Base-by-base conservation (phyloP, 2,329 filamentous ascomycete species). In the Lachnellula subtilissima region DNA sequence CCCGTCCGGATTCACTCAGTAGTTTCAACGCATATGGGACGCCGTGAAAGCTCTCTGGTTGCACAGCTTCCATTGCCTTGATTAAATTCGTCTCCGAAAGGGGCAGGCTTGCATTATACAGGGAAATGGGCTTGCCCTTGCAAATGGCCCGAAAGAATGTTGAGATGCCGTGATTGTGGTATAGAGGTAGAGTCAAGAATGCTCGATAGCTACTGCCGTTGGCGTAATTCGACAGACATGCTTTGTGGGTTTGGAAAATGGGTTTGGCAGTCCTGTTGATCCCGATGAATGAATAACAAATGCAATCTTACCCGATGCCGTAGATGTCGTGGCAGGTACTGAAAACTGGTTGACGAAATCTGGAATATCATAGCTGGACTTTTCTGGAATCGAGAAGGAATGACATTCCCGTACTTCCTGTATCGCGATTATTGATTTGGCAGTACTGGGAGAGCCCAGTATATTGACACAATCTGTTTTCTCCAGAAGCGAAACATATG, bases 11-110 rank as follows among this genome's bases (percentile, higher is more conserved):
- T 64, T 88, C 85, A 0, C 78, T 77, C 1, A 88, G 72, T 0
- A 88, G 70, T 64, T 87, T 86, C 14, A 88, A 68, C 0, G 81
- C 78, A 59, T 86, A 87, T 0, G 85, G 84, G 0, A 87, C 84
- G 3, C 75, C 77, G 55, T 84, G 78, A 42, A 87, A 78, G 14
- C 81, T 77, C 52, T 86, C 75, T 1, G 80, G 74, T 22, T 74
- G 57, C 57, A 75, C 66, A 5, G 65, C 65, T 7, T 69, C 61
- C 58, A 82, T 72, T 14, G 75, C 75, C 4, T 69, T 64, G 3
- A 79, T 65, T 2, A 84, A 68, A 9, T 75, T 70, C n/a, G 74
- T 70, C 2, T 71, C 71, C 0, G 83, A 83, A 4, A 86, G 67
- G 0, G 83, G 83, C 4, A 84, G 63, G 1, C 71, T 70, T 4